A percentile compares a stretch with the other conserved stretches of the same genome.
These are phyloP conservation scores for Zygosaccharomyces sapae DNA, from an alignment of 1,139 yeast species.

Conservation along the genomic window DNA sequence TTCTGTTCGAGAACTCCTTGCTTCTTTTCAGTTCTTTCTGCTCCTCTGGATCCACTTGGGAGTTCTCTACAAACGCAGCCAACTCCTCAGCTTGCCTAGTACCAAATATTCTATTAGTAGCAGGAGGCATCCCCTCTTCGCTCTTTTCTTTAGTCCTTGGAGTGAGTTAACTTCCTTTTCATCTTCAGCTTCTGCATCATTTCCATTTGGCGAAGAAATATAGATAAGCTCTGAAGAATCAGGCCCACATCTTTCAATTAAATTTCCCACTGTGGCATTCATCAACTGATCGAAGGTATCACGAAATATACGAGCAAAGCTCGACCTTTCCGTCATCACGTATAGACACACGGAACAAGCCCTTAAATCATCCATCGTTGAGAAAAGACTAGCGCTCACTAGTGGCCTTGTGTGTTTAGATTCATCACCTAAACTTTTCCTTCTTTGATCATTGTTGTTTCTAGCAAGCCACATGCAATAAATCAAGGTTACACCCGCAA, in stretches of 20 bases:
- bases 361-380: conserved; percentile 54
- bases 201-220: conserved; percentile 12
- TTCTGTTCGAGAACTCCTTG: conserved; percentile 46
- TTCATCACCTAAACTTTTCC: conserved; percentile 45
- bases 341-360: conserved; percentile 57
- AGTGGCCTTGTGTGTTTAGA: conserved; percentile 53
- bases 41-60: conserved; percentile 44
- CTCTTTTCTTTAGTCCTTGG: conserved; percentile 13
- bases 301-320: conserved; percentile 52
- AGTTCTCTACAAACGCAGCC: conserved; percentile 33
- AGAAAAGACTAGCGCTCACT: conserved; percentile 47
- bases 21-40: conserved; percentile 44
- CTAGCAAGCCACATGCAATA: conserved; percentile 60
- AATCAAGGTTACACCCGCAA: conserved; percentile 57
- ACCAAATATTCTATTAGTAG: conserved; percentile 43
- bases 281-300: conserved; percentile 60
- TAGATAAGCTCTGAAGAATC: conserved; percentile 49
- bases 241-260: conserved; percentile 53
- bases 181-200: conserved; percentile 5
- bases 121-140: conserved; percentile 53
- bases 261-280: conserved; percentile 52
- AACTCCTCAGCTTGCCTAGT: conserved; percentile 30
- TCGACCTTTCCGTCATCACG: conserved; percentile 59
- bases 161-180: conserved; percentile 6
- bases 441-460: conserved; percentile 49